These are phyloP conservation scores for Exophiala sp. DNA, from an alignment of 2,329 filamentous ascomycete species.

Conservation along the genomic window DNA sequence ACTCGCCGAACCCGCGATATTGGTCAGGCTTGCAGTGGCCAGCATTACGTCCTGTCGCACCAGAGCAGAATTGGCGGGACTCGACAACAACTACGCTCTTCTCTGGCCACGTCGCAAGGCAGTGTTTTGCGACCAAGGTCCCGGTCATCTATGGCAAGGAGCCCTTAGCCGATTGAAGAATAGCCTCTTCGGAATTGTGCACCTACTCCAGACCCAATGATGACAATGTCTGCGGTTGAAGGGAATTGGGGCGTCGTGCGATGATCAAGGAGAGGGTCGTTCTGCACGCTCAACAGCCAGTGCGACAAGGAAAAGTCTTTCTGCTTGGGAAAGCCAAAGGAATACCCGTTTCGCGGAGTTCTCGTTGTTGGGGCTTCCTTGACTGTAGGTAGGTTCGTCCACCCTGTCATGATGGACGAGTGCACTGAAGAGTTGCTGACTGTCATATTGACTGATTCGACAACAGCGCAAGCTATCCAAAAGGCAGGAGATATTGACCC, in stretches of 20 bases:
- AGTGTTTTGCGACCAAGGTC: slow-evolving; percentile 23
- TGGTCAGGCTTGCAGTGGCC: slow-evolving; percentile 40
- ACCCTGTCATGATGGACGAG: not conserved
- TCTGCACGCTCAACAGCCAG: not conserved
- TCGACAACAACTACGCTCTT: slow-evolving; percentile 36
- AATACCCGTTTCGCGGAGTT: not conserved
- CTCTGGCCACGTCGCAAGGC: slow-evolving; percentile 15
- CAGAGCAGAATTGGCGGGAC: slow-evolving; percentile 37
- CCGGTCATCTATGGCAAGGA: slow-evolving; percentile 38
- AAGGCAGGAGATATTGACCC: no score
- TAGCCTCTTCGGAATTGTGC: slow-evolving; percentile 27
- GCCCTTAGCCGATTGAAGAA: not conserved
- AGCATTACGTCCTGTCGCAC: slow-evolving; percentile 42
- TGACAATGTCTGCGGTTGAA: slow-evolving; percentile 38
- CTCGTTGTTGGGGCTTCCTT: not conserved
- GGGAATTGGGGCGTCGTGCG: slow-evolving; percentile 31
- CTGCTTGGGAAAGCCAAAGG: slow-evolving; percentile 1
- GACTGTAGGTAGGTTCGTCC: not conserved
- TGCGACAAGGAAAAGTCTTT: not conserved
- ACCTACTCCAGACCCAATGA: slow-evolving; percentile 45
- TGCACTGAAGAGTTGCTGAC: not conserved
- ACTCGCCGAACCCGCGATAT: slow-evolving; percentile 1
- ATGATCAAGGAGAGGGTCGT: slow-evolving; percentile 2
- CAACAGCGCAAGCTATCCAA: not conserved
- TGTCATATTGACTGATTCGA: not conserved